These are phyloP conservation scores for Dioscorea alata DNA, from an alignment of 106 monocot species.

Conservation along the genomic window DNA sequence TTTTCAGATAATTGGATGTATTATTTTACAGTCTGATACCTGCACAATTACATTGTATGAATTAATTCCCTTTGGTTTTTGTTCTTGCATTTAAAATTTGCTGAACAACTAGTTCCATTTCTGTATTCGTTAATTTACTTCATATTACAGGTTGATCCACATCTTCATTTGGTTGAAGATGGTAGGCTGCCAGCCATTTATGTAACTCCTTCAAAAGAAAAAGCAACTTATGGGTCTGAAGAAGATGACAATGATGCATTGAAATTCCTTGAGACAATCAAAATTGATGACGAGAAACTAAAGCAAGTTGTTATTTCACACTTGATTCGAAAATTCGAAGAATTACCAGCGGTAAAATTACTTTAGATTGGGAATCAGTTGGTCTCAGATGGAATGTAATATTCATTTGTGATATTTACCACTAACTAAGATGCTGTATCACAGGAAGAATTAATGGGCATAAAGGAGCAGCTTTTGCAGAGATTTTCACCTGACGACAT, in stretches of 20 bases:
- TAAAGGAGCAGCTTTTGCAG: constrained; percentile 60
- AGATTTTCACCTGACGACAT: constrained; percentile 81
- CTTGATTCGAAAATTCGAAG: constrained; percentile 49
- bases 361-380: background rate
- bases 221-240: constrained; percentile 50
- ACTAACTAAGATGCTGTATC: constrained; percentile 4
- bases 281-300: constrained; percentile 40
- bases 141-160: constrained; percentile 61
- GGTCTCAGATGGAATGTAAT: background rate
- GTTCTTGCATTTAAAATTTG: background rate
- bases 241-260: constrained; percentile 59
- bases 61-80: background rate
- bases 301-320: constrained; percentile 48
- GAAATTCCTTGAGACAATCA: constrained; percentile 35
- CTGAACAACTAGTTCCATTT: background rate
- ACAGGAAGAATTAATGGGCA: constrained; percentile 49
- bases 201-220: constrained; percentile 15
- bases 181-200: constrained; percentile 23
- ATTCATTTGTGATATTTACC: background rate
- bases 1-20: background rate
- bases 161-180: constrained; percentile 56
- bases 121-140: background rate
- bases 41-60: background rate
- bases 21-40: background rate
- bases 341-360: constrained; percentile 51